Conservation (phyloP, 2,329 filamentous ascomycete species). For the Colletotrichum sp. region DNA sequence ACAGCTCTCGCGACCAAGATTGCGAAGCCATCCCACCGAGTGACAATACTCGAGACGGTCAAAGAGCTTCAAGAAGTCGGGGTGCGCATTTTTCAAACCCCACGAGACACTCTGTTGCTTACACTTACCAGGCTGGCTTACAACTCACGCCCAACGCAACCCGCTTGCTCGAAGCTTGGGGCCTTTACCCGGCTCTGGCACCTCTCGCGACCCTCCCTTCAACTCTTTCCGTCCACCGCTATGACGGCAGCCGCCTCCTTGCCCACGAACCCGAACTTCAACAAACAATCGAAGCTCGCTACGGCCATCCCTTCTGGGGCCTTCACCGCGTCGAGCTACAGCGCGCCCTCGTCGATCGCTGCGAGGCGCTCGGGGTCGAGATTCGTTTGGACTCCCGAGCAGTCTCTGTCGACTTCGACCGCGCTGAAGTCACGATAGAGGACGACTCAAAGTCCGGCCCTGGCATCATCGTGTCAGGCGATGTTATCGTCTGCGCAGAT, state of each 20-base stretch:
- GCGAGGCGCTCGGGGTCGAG: slow-evolving; percentile 41
- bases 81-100: not conserved
- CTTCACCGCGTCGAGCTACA: slow-evolving; percentile 57
- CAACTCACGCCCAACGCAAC: slow-evolving; percentile 23
- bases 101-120: not conserved
- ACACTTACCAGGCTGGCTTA: slow-evolving; percentile 17
- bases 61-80: slow-evolving; percentile 25
- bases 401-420: slow-evolving; percentile 1
- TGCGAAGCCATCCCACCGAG: slow-evolving; percentile 14
- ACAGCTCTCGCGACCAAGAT: slow-evolving; percentile 15
- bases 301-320: slow-evolving; percentile 44
- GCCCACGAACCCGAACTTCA: slow-evolving; percentile 18
- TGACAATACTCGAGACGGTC: slow-evolving; percentile 23
- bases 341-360: slow-evolving; percentile 42
- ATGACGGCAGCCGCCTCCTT: slow-evolving; percentile 22
- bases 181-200: slow-evolving; percentile 3
- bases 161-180: slow-evolving; percentile 19
- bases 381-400: slow-evolving; percentile 11
- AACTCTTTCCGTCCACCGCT: slow-evolving; percentile 22
- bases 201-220: slow-evolving; percentile 16
- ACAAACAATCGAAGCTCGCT: slow-evolving; percentile 7
- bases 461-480: slow-evolving; percentile 36
- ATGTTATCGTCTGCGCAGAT: slow-evolving; percentile 53
- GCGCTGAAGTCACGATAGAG: slow-evolving; percentile 32
- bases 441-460: not conserved